Conservation (phyloP, 768 basidiomycete genomes). For the Pisolithus orientalis region DNA sequence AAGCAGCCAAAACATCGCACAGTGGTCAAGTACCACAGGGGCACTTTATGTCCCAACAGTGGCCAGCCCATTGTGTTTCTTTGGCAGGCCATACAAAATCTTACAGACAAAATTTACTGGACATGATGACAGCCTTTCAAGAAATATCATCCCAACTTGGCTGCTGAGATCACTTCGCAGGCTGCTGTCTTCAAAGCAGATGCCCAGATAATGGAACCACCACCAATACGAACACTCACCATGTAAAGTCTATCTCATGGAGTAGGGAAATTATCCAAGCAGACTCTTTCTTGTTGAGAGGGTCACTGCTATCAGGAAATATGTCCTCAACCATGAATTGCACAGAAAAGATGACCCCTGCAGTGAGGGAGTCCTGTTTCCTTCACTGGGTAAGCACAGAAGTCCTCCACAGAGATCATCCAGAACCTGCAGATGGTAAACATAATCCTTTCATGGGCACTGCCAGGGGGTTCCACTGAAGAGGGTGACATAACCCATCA, state of each 20-base stretch:
- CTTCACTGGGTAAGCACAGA: constrained; percentile 73
- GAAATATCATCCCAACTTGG: constrained; percentile 52
- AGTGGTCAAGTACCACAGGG: too few species aligned
- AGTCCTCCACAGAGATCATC: constrained; percentile 40
- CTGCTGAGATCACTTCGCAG: constrained; percentile 43
- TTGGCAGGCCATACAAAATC: too few species aligned
- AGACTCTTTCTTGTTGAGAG: too few species aligned
- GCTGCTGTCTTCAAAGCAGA: constrained; percentile 18
- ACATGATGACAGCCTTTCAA: too few species aligned
- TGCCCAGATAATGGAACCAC: constrained; percentile 10
- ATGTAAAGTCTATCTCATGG: constrained; percentile 43
- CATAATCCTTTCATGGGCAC: constrained; percentile 20
- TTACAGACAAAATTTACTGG: too few species aligned
- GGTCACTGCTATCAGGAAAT: constrained; percentile 35
- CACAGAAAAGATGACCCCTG: too few species aligned
- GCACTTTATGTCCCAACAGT: too few species aligned
- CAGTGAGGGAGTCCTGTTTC: too few species aligned
- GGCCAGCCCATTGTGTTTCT: too few species aligned
- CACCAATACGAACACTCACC: constrained; percentile 37
- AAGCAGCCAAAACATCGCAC: too few species aligned
- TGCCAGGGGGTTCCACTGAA: constrained; percentile 9
- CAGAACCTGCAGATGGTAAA: constrained; percentile 8
- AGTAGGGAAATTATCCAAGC: too few species aligned
- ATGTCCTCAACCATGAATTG: too few species aligned
- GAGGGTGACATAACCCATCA: constrained; percentile 29